Base-by-base conservation (phyloP, 306 rosid species). In the Citrullus mucosospermus region DNA sequence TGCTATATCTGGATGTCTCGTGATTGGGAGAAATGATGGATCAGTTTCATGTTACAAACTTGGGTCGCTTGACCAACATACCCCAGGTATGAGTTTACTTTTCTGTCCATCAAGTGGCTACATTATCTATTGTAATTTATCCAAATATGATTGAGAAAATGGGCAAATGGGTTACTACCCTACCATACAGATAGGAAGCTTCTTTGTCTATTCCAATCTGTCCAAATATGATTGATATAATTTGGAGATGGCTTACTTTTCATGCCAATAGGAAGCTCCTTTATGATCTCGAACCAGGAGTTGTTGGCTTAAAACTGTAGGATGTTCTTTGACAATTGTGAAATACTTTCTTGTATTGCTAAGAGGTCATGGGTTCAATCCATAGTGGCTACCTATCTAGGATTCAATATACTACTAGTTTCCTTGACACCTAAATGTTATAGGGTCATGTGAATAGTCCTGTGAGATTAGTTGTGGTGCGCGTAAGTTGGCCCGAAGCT, bases 21-120 rank as follows among this genome's bases (percentile, higher is more conserved):
- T 91, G n/a, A 78, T 90, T 61, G 99, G 99, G 77, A 85, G 88
- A 50, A 75, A 59, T 20, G 90, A 95, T 65, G 99, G 99, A 53
- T 91, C 92, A 39, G 86, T 92, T 78, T 84, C 85, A 84, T 86
- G 89, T 70, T 91, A 89, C 80, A 93, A 86, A 69, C 93, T 95
- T 22, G 93, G 98, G 72, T 82, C 67, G 75, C 87, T 86, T 14
- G 96, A 92, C 50, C 85, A 86, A 10, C 75, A 78, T 77, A 79
- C 84, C 82, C 93, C 91, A 39, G 98, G 98, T 94, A 88, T 78
- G 84, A 36, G 38, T 78, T 59, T 65, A 53, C 17, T 74, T 65
- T 76, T 73, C 55, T 17, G 25, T 78, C 39, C 39, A 10, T 55
- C 72, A 30, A 44, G 66, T 62, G 36, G 20, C 41, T 32, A n/a